Base-by-base conservation (phyloP, 306 rosid species). In the Lagenaria siceraria region DNA sequence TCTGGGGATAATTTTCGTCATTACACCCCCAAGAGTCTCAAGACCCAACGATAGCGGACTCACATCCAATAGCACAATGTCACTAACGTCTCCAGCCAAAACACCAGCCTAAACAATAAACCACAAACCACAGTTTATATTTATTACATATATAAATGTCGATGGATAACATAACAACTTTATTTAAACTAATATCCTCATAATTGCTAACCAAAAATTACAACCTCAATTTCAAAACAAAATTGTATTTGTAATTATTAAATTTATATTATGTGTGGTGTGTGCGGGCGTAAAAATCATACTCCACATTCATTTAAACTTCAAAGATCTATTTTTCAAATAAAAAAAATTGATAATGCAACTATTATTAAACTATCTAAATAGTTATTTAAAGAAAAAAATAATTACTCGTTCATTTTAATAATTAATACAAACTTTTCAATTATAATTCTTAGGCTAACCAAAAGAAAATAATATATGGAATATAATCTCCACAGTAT, bases 1-100 rank as follows among this genome's bases (percentile, higher is more conserved):
- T 82, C 98, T 79, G 2, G 98, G 96, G 81, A 94, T 94, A 80
- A 94, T 94, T 81, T 94, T 94, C 0, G 98, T 94, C 98, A 94
- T 93, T 15, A 93, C 97, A 72, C 98, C 98, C 71, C 98, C 98
- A 0, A 93, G 88, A 35, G 98, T 93, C 85, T 93, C 98, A 55
- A 93, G 79, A 81, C 98, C 98, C 74, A 93, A 64, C 12, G 98
- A 93, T 70, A 93, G 65, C 18, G 98, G 97, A 63, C 86, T 72
- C 53, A 93, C 98, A 82, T 93, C 98, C 89, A 93, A 83, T 7
- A 93, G 88, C 40, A 93, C 98, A 80, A 93, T 93, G 86, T 93
- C 90, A 61, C 96, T 89, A 38, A 93, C 97, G 81, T 93, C 98
- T 68, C 98, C 98, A 68, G 97, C 81, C 91, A 93, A 81, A 21